phyloP scores from a whole-genome alignment of 1,284 basidiomycete species.

The Leccinum subfulvum region DNA sequence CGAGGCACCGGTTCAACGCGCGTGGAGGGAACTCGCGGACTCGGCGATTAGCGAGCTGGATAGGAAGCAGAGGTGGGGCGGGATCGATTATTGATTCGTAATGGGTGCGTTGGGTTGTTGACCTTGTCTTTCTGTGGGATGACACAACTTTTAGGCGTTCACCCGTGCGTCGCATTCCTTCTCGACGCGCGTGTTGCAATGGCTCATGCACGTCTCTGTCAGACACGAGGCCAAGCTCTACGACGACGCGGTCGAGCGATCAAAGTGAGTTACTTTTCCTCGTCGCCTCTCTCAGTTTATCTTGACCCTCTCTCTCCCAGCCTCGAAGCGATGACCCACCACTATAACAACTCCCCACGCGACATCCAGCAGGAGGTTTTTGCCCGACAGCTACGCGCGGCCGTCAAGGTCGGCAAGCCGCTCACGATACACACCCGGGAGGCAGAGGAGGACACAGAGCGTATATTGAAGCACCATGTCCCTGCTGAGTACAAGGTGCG shows the following conservation, averaged over 20 bases:
- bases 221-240: slow-evolving; percentile 75
- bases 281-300: neutral
- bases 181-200: neutral
- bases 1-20: slow-evolving; percentile 61
- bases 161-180: slow-evolving; percentile 59
- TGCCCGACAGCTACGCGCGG: slow-evolving; percentile 61
- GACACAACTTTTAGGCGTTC: slow-evolving; percentile 50
- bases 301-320: slow-evolving; percentile 33
- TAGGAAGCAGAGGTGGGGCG: slow-evolving; percentile 51
- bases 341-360: slow-evolving; percentile 74
- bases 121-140: neutral
- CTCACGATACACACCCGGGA: slow-evolving; percentile 80
- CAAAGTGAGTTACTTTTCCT: slow-evolving; percentile 52
- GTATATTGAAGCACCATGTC: slow-evolving; percentile 69
- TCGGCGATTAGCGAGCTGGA: slow-evolving; percentile 56
- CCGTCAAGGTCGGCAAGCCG: slow-evolving; percentile 66
- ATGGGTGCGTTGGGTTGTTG: slow-evolving; percentile 58
- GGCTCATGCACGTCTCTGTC: slow-evolving; percentile 1
- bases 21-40: slow-evolving; percentile 68
- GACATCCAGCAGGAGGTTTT: slow-evolving; percentile 66
- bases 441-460: slow-evolving; percentile 76
- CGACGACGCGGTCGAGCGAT: slow-evolving; percentile 62
- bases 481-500: slow-evolving; percentile 65
- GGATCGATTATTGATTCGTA: slow-evolving; percentile 71
- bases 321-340: slow-evolving; percentile 72